Conservation (phyloP, 768 basidiomycete genomes). For the Termitomyces sp. region DNA sequence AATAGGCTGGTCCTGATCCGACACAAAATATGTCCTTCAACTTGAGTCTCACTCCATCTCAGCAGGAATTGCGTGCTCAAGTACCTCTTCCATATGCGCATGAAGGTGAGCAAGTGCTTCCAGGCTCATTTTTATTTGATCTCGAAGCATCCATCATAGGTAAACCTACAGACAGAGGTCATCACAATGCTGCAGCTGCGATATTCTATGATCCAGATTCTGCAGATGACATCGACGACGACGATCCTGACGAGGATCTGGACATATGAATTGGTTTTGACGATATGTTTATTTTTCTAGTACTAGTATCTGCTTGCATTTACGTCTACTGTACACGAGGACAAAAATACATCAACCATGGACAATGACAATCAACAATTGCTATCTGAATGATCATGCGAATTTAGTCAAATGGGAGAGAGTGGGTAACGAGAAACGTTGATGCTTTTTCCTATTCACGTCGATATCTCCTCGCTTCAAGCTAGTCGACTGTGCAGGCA, state of each 20-base stretch:
- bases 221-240: slow-evolving; percentile 91
- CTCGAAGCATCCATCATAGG: slow-evolving; percentile 21
- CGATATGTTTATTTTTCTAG: neutral
- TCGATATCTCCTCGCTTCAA: neutral
- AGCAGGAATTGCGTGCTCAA: slow-evolving; percentile 70
- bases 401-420: slow-evolving; percentile 20
- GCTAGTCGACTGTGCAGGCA: neutral
- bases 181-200: slow-evolving; percentile 25
- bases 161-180: slow-evolving; percentile 20
- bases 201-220: slow-evolving; percentile 92
- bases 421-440: slow-evolving; percentile 26
- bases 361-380: neutral
- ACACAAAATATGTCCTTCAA: slow-evolving; percentile 82
- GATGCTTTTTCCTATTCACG: slow-evolving; percentile 15
- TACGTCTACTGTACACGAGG: neutral
- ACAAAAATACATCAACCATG: neutral
- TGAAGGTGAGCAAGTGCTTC: slow-evolving; percentile 45
- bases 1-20: slow-evolving; percentile 44
- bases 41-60: slow-evolving; percentile 74
- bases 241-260: slow-evolving; percentile 93
- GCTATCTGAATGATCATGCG: neutral
- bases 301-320: neutral
- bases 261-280: slow-evolving; percentile 49
- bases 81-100: slow-evolving; percentile 91
- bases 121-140: neutral